Base-by-base conservation (phyloP, 345 rosid genomes). In the Syzygium oleosum region DNA sequence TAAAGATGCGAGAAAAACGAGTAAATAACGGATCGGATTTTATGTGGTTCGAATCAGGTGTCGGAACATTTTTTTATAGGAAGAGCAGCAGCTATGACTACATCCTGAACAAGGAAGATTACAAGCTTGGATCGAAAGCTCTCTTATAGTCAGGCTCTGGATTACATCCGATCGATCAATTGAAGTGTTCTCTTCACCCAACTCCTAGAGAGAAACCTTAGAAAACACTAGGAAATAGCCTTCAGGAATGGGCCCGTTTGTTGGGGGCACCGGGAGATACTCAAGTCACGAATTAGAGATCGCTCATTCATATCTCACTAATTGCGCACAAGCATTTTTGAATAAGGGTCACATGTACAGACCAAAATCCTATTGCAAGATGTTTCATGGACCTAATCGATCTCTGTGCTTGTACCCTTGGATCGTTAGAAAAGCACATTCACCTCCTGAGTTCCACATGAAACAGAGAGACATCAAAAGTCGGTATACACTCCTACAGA, bases 261-360 rank as follows among this genome's bases (percentile, higher is more conserved):
- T 31, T 16, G 2, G 7, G 11, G 7, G 12, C 0, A 29, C 12
- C 4, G 9, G 0, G 0, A 65, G 6, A 65, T 31, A 29, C 58
- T 23, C 23, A 3, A 15, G 1, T 65, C 6, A 29, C 2, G 17
- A 65, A 65, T 15, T 4, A 31, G 4, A 65, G 0, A 6, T 4
- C 1, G 0, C 19, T 0, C 6, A 31, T 65, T 65, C 78, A 65
- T 7, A 31, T 31, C 22, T 65, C 12, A 65, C 43, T 65, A 31
- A 10, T 9, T 15, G 58, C 10, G 3, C 9, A 2, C 23, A 19
- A 21, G 2, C 2, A 2, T 54, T 52, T 54, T 54, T 54, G 3
- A 55, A 2, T 3, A 2, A 29, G 5, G 13, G 5, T 68, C 23
- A 9, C 46, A 68, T 17, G 6, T 9, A 68, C 41, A 21, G 23